Base-by-base conservation (phyloP, 1,284 basidiomycete genomes). In the Grifola frondosa region DNA sequence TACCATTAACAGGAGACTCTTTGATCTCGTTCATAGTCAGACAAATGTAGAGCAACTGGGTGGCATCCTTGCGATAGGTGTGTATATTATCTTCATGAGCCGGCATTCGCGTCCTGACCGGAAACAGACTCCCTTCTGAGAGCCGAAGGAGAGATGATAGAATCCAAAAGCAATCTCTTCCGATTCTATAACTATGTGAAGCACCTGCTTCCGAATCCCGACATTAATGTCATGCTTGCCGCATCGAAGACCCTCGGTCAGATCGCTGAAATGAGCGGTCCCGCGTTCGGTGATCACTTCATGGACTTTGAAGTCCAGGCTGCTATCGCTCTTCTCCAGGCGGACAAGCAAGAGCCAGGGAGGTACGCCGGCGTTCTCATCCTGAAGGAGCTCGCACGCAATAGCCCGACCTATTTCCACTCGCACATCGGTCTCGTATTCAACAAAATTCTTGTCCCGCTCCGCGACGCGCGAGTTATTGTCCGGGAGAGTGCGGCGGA, bases 151-250 rank as follows among this genome's bases (percentile, higher is more conserved):
- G 88, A 88, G 7, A n/a, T n/a, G n/a, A 80, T 88, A 22, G 88
- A 88, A 60, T 81, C 82, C 28, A 84, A 82, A 54, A 73, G 80
- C 28, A 86, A 86, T 49, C 78, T 91, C 28, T 93, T 88, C 65
- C 81, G 91, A 28, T 88, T 93, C 66, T 94, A 89, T 74, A 92
- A 93, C 69, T 94, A 93, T 68, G 87, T 92, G 66, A 91, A 91
- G 61, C 80, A 85, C 34, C 78, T 92, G 19, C 75, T 93, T 15
- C 91, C 90, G 6, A 88, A 88, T 60, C 77, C 80, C 50, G 91
- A 94, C 62, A 78, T 88, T 56, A 86, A 84, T 61, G 85, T 94
- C 57, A 94, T 93, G 91, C 75, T 92, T 35, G 83, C 88, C 2
- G 91, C 90, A 2, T 91, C 91, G 17, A 91, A 90, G 60, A 89